Evolutionary conservation across 225 moss, liverwort and hornwort genomes (phyloP).

Genomic region (Asterella californica): DNA sequence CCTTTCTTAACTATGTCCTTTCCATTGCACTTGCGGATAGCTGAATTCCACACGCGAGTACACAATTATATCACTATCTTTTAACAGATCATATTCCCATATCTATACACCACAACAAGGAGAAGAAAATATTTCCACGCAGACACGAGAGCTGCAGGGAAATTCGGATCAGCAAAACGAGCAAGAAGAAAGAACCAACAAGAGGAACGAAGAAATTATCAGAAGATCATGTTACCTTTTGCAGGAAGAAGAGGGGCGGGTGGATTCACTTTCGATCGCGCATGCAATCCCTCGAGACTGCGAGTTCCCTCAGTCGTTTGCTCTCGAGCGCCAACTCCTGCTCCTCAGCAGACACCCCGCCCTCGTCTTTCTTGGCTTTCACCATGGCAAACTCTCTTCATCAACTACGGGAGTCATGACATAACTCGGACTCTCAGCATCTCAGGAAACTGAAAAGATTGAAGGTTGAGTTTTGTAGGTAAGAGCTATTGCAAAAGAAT

Average conservation of each 20-base stretch:
- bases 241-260: constrained; percentile 49
- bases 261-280: constrained; percentile 52
- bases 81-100: neutral
- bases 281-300: constrained; percentile 58
- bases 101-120: neutral
- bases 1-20: constrained; percentile 86
- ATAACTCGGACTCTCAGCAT: too few relatives aligned
- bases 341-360: constrained; percentile 53
- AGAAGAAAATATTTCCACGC: neutral
- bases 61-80: neutral
- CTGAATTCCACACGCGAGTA: constrained; percentile 34
- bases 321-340: constrained; percentile 47
- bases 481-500: too few relatives aligned
- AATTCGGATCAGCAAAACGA: neutral
- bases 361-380: constrained; percentile 42
- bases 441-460: too few relatives aligned
- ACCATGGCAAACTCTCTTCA: constrained; percentile 16
- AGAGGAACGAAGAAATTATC: neutral
- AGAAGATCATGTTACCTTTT: constrained; percentile 29
- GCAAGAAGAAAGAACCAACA: neutral
- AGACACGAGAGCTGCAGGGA: too few relatives aligned
- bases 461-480: too few relatives aligned
- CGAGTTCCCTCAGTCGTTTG: constrained; percentile 72
- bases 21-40: constrained; percentile 73
- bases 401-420: neutral